Evolutionary conservation across 441 rosid species (phyloP), one percentile per base, ranked within the genome.

Genomic region (Gossypium schwendimanii): DNA sequence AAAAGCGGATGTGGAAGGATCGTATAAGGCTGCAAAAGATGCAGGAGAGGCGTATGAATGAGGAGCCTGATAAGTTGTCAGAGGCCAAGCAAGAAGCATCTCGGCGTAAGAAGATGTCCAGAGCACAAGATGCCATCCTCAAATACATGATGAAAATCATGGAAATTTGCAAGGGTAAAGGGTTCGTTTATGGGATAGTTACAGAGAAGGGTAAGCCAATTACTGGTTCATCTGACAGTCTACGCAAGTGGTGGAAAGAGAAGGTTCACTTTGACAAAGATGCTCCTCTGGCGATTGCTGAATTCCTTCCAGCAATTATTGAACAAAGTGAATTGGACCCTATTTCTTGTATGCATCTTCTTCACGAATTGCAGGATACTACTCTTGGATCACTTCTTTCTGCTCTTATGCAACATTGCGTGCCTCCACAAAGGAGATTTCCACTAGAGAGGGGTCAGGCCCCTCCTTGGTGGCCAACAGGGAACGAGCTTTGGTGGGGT

Each of bases 401-500:
- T 12, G 90, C 90, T 63, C 81, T 88, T 26, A 87, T 86, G 88
- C 93, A 86, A 69, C 92, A 85, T 58, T 89, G 89, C 12, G 73
- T 71, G 18, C 92, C 95, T 2, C 88, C 90, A 0, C 90, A 88
- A 58, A 72, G 91, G 77, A 69, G 82, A 59, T 85, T 87, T 71
- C 90, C 91, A 0, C 49, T 87, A 9, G 88, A 90, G 39, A 84
- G 70, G 65, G 89, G 92, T 1, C 47, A 81, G 41, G 81, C 84
- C 3, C 95, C 91, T 0, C 90, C 95, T 3, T 87, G 95, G 95
- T 88, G 92, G 91, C 90, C 92, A 2, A 74, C 75, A 0, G 91
- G 92, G 45, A 70, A 23, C 0, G 91, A 88, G 82, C 4, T 68
- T 0, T 82, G 92, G 95, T 87, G 91, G 95, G 90, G 87, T 15